Evolutionary conservation across 768 basidiomycete species (phyloP), one percentile per base, ranked within the genome.

Genomic region (Pleurotus cornucopiae): DNA sequence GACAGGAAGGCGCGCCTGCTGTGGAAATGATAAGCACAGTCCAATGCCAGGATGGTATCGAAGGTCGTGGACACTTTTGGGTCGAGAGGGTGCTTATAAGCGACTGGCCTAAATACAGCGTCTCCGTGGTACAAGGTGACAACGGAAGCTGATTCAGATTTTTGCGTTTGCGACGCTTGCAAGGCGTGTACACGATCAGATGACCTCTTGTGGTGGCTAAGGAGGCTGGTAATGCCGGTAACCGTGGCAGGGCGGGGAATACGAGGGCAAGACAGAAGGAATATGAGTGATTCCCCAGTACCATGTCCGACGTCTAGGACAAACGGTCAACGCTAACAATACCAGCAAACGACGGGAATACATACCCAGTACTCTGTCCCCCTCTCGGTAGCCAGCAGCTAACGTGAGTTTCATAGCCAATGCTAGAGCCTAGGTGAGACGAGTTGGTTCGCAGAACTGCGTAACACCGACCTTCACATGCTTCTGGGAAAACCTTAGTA

Each of bases 21-120:
- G 11, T 73, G 59, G 64, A 86, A 88, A 63, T 89, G 86, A 63
- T 86, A 88, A 2, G 85, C 85, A 60, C 85, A 88, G 63, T 89
- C 86, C 12, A 87, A 71, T 0, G 83, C 84, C 21, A 85, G 71
- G 34, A 88, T 78, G 14, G 70, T 67, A 55, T 82, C 76, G 62
- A 78, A 86, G 12, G 51, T 38, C 12, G 54, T 49, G 7, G 43
- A 46, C 11, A 49, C 47, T 4, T 69, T 63, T 4, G 67, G 61
- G 57, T 74, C 64, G 9, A 84, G 69, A 23, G 84, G 85, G 58
- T 83, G 82, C 6, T 58, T 52, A 16, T 54, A 21, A 6, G 49
- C 57, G 4, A 64, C 59, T 25, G 64, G 59, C 11, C 62, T 65
- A 63, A 65, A 78, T 23, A 86, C 68, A 4, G 84, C 86, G 64